Evolutionary conservation across 768 basidiomycete genomes (phyloP).

Genomic region (Xerocomellus dryophilus): DNA sequence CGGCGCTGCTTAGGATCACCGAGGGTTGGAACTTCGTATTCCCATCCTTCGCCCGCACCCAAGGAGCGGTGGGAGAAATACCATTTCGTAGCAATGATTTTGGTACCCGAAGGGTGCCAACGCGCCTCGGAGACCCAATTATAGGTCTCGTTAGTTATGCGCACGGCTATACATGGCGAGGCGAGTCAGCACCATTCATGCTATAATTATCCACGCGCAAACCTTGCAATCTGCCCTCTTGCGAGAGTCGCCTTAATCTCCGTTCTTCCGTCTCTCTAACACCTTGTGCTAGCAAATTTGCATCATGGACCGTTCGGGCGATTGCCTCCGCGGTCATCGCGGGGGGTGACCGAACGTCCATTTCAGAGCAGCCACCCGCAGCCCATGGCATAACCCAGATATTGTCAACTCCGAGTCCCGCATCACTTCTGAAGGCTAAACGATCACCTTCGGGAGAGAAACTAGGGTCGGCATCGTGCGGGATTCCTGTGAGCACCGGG

Average conservation of each 20-base stretch:
- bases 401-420: constrained; percentile 69
- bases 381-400: constrained; percentile 69
- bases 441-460: constrained; percentile 66
- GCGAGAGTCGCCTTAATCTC: constrained; percentile 45
- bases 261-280: constrained; percentile 49
- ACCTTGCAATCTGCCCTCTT: constrained; percentile 58
- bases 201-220: not conserved
- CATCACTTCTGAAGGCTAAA: constrained; percentile 71
- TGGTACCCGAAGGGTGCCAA: constrained; percentile 64
- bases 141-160: constrained; percentile 72
- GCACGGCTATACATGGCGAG: constrained; percentile 31
- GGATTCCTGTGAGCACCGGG: constrained; percentile 61
- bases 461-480: constrained; percentile 68
- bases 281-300: constrained; percentile 46
- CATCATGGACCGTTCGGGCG: constrained; percentile 39
- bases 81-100: constrained; percentile 75
- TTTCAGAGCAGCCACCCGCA: constrained; percentile 50
- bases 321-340: constrained; percentile 38
- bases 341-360: constrained; percentile 46
- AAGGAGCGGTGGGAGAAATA: constrained; percentile 63
- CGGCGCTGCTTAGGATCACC: constrained; percentile 14
- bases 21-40: constrained; percentile 48
- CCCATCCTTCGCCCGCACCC: constrained; percentile 74
- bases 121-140: constrained; percentile 67
- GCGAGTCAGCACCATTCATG: constrained; percentile 2